phyloP scores from a whole-genome alignment of 495 filamentous ascomycete species.

The Astrothelium subdiscretum region DNA sequence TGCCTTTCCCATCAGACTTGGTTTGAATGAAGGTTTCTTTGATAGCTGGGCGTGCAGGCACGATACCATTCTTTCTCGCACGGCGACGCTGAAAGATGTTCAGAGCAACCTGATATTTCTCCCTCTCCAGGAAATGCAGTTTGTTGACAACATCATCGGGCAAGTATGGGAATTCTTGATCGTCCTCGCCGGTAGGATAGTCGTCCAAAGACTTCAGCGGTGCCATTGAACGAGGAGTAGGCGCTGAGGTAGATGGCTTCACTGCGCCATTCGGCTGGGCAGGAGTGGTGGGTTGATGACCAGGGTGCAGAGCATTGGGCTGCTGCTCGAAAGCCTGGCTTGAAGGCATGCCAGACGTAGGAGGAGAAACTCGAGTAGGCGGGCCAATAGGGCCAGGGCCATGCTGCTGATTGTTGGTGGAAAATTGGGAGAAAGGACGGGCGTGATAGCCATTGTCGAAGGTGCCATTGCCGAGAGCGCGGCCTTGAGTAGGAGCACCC shows the following conservation, averaged over 20 bases:
- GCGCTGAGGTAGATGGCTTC: background rate
- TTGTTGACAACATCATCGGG: background rate
- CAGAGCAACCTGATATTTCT: background rate
- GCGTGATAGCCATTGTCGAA: slow-evolving; percentile 21
- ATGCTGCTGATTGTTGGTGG: background rate
- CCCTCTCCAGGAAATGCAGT: background rate
- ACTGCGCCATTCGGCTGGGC: background rate
- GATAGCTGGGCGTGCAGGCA: background rate
- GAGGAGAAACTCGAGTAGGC: background rate
- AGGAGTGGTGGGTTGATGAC: slow-evolving; percentile 7
- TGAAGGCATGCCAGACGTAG: slow-evolving; percentile 1
- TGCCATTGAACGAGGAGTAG: background rate
- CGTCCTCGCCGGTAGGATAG: background rate
- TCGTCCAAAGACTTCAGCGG: background rate
- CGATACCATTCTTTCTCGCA: background rate
- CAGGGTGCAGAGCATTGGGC: slow-evolving; percentile 9
- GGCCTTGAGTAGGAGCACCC: slow-evolving; percentile 23
- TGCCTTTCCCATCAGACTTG: background rate
- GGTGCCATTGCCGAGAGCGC: slow-evolving; percentile 30
- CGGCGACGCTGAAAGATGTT: background rate
- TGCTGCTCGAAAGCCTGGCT: slow-evolving; percentile 7
- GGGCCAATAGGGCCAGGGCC: background rate
- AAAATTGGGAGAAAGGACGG: slow-evolving; percentile 12
- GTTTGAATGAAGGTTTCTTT: background rate
- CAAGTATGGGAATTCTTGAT: background rate